Conservation (phyloP, 495 filamentous ascomycete species). For the Apiosordaria backusii region DNA sequence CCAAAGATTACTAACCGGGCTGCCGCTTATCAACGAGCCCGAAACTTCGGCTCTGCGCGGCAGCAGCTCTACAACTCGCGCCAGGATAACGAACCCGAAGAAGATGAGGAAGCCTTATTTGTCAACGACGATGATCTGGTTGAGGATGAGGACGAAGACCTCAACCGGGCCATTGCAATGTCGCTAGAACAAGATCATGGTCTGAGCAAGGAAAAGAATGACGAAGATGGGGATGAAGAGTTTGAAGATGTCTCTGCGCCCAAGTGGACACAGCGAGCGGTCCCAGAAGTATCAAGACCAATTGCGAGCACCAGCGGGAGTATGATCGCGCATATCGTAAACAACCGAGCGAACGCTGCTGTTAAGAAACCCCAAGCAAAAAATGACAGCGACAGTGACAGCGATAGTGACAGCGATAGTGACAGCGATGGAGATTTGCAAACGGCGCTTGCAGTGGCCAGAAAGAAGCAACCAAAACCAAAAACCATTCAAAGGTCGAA, state of each 20-base stretch:
- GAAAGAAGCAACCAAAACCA: conserved; percentile 38
- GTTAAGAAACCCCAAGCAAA: conserved; percentile 45
- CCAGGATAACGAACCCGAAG: conserved; percentile 4
- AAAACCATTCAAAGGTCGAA: conserved; percentile 19
- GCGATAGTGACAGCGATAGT: conserved; percentile 63
- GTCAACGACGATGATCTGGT: conserved; percentile 44
- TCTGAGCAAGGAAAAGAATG: conserved; percentile 20
- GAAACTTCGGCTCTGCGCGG: neutral
- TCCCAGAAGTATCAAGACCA: conserved; percentile 47
- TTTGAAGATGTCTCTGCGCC: conserved; percentile 49
- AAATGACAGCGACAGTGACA: conserved; percentile 58
- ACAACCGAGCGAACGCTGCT: conserved; percentile 55
- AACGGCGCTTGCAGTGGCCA: conserved; percentile 51
- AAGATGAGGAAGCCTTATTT: conserved; percentile 61
- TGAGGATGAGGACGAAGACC: conserved; percentile 70
- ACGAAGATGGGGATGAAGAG: conserved; percentile 45
- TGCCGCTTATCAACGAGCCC: conserved; percentile 22
- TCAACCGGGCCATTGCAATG: conserved; percentile 77
- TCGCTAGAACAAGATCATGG: conserved; percentile 58
- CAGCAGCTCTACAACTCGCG: conserved; percentile 1
- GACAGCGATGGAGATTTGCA: conserved; percentile 62
- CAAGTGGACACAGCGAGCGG: conserved; percentile 54
- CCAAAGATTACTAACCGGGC: conserved; percentile 51
- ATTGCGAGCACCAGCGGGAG: conserved; percentile 50
- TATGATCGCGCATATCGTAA: conserved; percentile 60